Evolutionary conservation across 805 yeast species (phyloP), one percentile per base, ranked within the genome.

Genomic region (Starmerella kuoi): DNA sequence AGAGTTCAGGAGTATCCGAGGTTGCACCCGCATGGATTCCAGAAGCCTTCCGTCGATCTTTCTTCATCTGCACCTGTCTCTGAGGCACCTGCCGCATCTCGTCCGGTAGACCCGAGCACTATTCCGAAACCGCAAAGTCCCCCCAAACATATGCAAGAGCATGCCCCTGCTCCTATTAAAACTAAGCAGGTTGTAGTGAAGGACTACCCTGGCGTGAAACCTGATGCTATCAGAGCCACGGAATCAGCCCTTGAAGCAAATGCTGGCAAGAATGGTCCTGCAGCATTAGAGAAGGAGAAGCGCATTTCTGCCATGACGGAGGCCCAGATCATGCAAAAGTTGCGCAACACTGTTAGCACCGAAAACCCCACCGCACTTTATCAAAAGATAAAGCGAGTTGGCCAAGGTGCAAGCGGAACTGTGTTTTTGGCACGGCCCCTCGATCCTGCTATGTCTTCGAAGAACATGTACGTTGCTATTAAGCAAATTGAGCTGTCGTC

Each of bases 321-420:
- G 53, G 76, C 83, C 35, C 95, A 88, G 63, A 72, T 85, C 20
- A 73, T 88, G 71, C 76, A 80, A 31, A 83, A 80, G 55, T 67
- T 91, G 51, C 73, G 79, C 45, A 74, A 84, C 3, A 95, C 87
- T 25, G 95, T 91, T 8, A 76, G 78, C 50, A 75, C 72, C 53
- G 71, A 74, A 33, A 94, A 91, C 62, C 99, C 99, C n/a, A 69
- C 84, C 5, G 79, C 85, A 4, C 50, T 61, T 17, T 66, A 61
- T 47, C 63, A 64, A 41, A 65, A 61, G 47, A 53, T 88, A 48
- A 70, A 73, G 30, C 87, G 88, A 60, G 79, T 91, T 49, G 99
- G 99, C 1, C 98, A 91, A 64, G 98, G 99, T 56, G 98, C 98
- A 0, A 79, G 93, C 14, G 99, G 98, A 41, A 94, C 94, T 31